Evolutionary conservation across 176 grass and related monocot species (phyloP).

Genomic region (Sorghum bicolor): Sorghum_bicolor_NCBIv3 NC_012870.2:10477001-10477500

Average conservation of each 20-base stretch:
- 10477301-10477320: slow-evolving; percentile 70
- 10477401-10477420: slow-evolving; percentile 69
- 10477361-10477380: slow-evolving; percentile 83
- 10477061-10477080: slow-evolving; percentile 57
- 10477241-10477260: slow-evolving; percentile 68
- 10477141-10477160: slow-evolving; percentile 38
- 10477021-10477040: slow-evolving; percentile 82
- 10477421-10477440: slow-evolving; percentile 83
- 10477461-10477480: slow-evolving; percentile 58
- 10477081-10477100: not conserved
- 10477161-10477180: slow-evolving; percentile 52
- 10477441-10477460: slow-evolving; percentile 78
- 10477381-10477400: slow-evolving; percentile 72
- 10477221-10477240: slow-evolving; percentile 69
- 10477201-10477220: slow-evolving; percentile 69
- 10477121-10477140: not conserved
- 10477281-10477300: slow-evolving; percentile 54
- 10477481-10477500: slow-evolving; percentile 47
- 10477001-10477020: slow-evolving; percentile 70
- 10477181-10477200: slow-evolving; percentile 54
- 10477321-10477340: slow-evolving; percentile 62
- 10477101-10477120: not conserved
- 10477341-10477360: slow-evolving; percentile 88
- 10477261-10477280: slow-evolving; percentile 55
- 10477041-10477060: slow-evolving; percentile 79